A percentile compares a stretch with the other conserved stretches of the same genome.
phyloP scores from a whole-genome alignment of 2,329 filamentous ascomycete species.

The Trichoderma afroharzianum region DNA sequence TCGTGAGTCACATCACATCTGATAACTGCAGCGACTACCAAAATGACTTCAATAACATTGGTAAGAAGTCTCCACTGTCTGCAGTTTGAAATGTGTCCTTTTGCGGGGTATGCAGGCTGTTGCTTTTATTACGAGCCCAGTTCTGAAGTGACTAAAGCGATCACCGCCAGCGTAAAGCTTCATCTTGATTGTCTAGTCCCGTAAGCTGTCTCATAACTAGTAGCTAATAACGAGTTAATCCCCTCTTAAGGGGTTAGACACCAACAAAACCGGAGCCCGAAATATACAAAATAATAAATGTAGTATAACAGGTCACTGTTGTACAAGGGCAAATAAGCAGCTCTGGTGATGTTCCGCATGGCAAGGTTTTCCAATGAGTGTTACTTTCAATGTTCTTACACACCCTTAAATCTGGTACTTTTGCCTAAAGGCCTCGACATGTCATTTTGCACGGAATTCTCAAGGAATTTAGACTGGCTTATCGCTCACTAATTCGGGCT shows the following conservation, averaged over 20 bases:
- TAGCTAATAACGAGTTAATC: neutral
- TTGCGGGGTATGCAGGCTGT: neutral
- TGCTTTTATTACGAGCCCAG: neutral
- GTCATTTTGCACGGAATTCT: neutral
- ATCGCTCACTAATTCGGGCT: neutral
- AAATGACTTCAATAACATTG: neutral
- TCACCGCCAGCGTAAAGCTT: neutral
- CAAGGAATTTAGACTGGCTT: neutral
- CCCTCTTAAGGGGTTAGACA: neutral
- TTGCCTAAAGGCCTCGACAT: fast-evolving
- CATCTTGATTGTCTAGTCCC: neutral
- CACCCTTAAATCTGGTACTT: neutral
- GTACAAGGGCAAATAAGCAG: neutral
- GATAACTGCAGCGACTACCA: neutral
- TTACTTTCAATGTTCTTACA: neutral
- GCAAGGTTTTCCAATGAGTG: neutral
- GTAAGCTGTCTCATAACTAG: neutral
- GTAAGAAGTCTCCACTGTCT: neutral
- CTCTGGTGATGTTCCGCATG: neutral
- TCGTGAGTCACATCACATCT: neutral
- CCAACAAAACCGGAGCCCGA: no score
- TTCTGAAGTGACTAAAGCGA: neutral
- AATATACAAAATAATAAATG: no score
- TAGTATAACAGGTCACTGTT: neutral
- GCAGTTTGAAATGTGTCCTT: neutral